A percentile compares a stretch with the other conserved stretches of the same genome.
These are phyloP conservation scores for Myriosclerotinia duriaeana DNA, from an alignment of 2,329 filamentous ascomycete genomes.

Conservation along the genomic window DNA sequence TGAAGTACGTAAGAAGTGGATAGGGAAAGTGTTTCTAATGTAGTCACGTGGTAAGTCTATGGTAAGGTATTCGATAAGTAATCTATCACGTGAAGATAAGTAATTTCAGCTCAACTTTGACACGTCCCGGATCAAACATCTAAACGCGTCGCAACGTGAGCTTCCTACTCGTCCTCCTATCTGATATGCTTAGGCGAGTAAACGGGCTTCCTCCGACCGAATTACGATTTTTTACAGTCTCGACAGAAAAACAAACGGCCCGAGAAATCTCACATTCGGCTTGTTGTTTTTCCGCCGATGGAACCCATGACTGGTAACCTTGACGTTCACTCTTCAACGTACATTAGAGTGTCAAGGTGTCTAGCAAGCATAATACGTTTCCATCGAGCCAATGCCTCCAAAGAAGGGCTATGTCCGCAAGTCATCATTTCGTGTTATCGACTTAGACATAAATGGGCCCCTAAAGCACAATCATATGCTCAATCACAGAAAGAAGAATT, in stretches of 20 bases:
- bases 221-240: neutral
- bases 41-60: too few relatives aligned
- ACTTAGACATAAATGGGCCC: slow-evolving; percentile 14
- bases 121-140: neutral
- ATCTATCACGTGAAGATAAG: too few relatives aligned
- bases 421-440: slow-evolving; percentile 21
- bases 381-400: slow-evolving; percentile 20
- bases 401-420: slow-evolving; percentile 22
- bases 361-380: slow-evolving; percentile 20
- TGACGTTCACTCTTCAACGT: slow-evolving; percentile 4
- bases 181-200: neutral
- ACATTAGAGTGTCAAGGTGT: slow-evolving; percentile 19
- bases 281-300: neutral
- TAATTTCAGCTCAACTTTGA: neutral
- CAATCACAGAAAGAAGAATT: slow-evolving; percentile 19
- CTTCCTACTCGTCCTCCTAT: neutral
- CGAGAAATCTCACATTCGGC: neutral
- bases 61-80: too few relatives aligned
- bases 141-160: neutral
- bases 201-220: neutral
- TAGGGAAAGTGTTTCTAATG: too few relatives aligned
- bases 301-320: neutral
- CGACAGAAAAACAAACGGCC: neutral
- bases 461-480: slow-evolving; percentile 10
- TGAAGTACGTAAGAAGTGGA: too few relatives aligned